phyloP scores from a whole-genome alignment of 257 asterid genomes.

The Catharanthus roseus region DNA sequence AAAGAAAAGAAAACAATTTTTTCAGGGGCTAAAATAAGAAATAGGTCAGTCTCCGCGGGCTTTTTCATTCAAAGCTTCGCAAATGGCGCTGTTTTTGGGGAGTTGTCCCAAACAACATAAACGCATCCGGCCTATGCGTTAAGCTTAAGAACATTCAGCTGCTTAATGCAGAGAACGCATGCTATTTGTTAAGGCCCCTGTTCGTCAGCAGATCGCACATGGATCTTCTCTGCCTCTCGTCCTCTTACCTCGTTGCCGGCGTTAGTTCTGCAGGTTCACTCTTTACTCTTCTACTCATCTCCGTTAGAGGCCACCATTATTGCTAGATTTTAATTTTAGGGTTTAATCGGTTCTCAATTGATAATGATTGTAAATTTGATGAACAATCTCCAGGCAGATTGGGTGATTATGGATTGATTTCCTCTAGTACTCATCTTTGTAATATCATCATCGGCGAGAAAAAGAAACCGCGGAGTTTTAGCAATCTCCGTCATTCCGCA shows the following conservation, averaged over 20 bases:
- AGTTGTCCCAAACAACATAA: too few species aligned
- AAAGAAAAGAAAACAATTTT: too few species aligned
- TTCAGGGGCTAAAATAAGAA: too few species aligned
- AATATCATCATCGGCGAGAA: neutral
- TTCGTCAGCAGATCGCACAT: neutral
- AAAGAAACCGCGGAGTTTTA: neutral
- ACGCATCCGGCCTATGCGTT: too few species aligned
- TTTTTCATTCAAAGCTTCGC: too few species aligned
- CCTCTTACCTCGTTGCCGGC: conserved; percentile 3
- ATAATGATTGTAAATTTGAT: neutral
- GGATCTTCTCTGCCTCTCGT: neutral
- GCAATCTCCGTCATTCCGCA: neutral
- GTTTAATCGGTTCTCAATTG: neutral
- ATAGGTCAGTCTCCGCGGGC: too few species aligned
- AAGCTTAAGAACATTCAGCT: too few species aligned
- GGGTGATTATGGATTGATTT: neutral
- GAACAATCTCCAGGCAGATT: conserved; percentile 12
- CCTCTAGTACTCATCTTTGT: too few species aligned
- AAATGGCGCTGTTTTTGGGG: too few species aligned
- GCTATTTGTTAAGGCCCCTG: too few species aligned
- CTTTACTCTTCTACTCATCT: neutral
- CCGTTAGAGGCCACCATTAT: neutral
- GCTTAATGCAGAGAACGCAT: too few species aligned
- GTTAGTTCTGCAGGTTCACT: conserved; percentile 3
- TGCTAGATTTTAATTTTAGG: neutral